Evolutionary conservation across 345 rosid genomes (phyloP), one percentile per base, ranked within the genome.

Genomic region (Populus nigra): DNA sequence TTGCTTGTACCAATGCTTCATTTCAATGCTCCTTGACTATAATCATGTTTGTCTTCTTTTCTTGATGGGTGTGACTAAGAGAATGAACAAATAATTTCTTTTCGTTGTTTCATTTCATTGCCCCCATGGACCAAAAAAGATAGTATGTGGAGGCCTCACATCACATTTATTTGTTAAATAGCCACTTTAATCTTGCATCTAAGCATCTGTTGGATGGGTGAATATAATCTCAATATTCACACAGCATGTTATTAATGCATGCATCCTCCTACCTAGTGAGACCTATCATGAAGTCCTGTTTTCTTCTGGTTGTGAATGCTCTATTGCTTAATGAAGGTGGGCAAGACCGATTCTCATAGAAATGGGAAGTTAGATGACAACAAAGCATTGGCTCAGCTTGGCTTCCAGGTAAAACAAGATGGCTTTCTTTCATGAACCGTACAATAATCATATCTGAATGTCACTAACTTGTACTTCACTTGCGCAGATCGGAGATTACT

Each of bases 401-500:
- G 86, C 72, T 96, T 93, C 35, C 91, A 90, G 99, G 98, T 91
- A 84, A 70, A 55, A 27, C 69, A 39, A 78, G 49, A 41, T 71
- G 38, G 35, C 23, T 17, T 49, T 49, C 41, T 33, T 43, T 31
- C 10, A 43, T 11, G 4, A 61, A 25, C 29, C 35, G 0, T 22
- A 41, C 76, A 72, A 8, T 43, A n/a, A 31, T 10, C 63, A n/a
- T 16, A 50, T 65, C 35, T 49, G 55, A 68, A 33, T 76, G 57
- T 76, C 49, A 50, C 84, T 57, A 18, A 80, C 53, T 47, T 23
- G 57, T 72, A 27, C 53, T 74, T 67, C 72, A 29, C 27, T 0
- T 80, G 41, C 81, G 67, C 88, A 95, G 99, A 92, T 95, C 65
- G 98, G 98, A 72, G 98, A 95, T 80, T 92, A 92, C 87, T 87